Evolutionary conservation across 768 basidiomycete species (phyloP).

Genomic region (Termitomyces sp.): DNA sequence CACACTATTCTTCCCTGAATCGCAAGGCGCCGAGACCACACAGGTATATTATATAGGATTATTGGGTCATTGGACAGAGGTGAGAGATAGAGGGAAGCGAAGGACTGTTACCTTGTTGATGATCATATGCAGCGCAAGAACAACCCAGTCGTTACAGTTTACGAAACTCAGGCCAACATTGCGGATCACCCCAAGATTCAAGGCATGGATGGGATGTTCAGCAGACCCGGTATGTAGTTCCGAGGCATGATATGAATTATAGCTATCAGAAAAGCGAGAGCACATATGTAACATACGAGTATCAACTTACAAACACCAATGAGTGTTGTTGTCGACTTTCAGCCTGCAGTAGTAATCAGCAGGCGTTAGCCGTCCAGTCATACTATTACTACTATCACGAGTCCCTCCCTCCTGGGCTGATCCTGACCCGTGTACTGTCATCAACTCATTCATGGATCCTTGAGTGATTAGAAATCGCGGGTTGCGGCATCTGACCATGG

Average conservation of each 20-base stretch:
- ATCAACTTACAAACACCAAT: constrained; percentile 3
- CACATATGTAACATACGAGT: constrained; percentile 6
- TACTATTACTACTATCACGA: constrained; percentile 20
- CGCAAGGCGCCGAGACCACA: constrained; percentile 75
- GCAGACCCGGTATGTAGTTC: constrained; percentile 35
- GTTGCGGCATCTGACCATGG: constrained; percentile 23
- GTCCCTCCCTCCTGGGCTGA: constrained; percentile 16
- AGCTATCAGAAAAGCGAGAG: neutral
- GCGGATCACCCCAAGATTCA: constrained; percentile 87
- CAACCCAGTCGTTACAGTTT: constrained; percentile 80
- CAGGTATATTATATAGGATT: constrained; percentile 85
- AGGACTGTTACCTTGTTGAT: constrained; percentile 2
- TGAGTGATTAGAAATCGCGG: neutral
- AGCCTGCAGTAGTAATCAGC: constrained; percentile 13
- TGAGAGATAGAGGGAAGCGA: constrained; percentile 24
- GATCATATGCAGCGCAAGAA: constrained; percentile 55
- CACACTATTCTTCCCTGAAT: constrained; percentile 79
- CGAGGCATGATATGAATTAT: constrained; percentile 5
- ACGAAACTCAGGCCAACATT: constrained; percentile 83
- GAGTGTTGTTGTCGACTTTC: constrained; percentile 21
- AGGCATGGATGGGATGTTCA: constrained; percentile 66
- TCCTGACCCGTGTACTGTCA: constrained; percentile 1
- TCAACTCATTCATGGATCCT: constrained; percentile 22
- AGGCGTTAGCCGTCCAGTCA: constrained; percentile 20
- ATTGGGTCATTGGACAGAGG: constrained; percentile 78